phyloP scores from a whole-genome alignment of 306 rosid species.

The Cicer pinnatifidum region DNA sequence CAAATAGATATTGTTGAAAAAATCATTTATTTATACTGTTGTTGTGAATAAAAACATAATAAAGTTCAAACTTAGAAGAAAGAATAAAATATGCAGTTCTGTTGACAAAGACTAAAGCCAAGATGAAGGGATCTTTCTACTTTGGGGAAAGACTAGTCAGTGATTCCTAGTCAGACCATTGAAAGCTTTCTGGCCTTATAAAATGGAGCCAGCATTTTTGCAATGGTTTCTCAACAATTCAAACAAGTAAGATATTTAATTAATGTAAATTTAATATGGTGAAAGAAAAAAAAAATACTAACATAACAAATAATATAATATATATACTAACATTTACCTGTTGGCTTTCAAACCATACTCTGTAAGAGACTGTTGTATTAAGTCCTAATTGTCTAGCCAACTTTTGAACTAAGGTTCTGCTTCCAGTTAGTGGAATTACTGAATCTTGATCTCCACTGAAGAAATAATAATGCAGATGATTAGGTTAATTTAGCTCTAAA shows the following conservation, averaged over 20 bases:
- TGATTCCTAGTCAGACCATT: constrained; percentile 13
- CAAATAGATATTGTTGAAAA: too few species aligned
- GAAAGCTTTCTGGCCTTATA: constrained; percentile 24
- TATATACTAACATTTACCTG: constrained; percentile 54
- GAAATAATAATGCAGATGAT: constrained; percentile 19
- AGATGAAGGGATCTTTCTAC: constrained; percentile 19
- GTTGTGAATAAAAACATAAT: constrained; percentile 26
- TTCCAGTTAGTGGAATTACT: constrained; percentile 91
- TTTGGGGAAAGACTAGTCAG: constrained; percentile 5
- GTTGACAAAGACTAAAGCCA: constrained; percentile 33
- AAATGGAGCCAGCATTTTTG: constrained; percentile 14
- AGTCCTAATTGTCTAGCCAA: constrained; percentile 70
- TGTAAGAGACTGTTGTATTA: constrained; percentile 74
- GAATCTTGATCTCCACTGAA: constrained; percentile 98
- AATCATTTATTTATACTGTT: neutral
- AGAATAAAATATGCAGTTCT: constrained; percentile 30
- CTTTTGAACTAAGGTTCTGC: constrained; percentile 78
- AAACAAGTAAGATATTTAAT: constrained; percentile 26
- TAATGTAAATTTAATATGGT: neutral
- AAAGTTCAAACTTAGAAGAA: constrained; percentile 14
- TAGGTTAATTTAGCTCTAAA: constrained; percentile 35
- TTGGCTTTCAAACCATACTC: constrained; percentile 92
- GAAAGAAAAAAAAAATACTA: too few species aligned
- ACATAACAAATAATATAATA: too few species aligned
- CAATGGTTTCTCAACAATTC: constrained; percentile 1